A percentile compares a stretch with the other conserved stretches of the same genome.
Evolutionary conservation across 495 filamentous ascomycete species (phyloP).

Genomic region (Arthonia radiata): DNA sequence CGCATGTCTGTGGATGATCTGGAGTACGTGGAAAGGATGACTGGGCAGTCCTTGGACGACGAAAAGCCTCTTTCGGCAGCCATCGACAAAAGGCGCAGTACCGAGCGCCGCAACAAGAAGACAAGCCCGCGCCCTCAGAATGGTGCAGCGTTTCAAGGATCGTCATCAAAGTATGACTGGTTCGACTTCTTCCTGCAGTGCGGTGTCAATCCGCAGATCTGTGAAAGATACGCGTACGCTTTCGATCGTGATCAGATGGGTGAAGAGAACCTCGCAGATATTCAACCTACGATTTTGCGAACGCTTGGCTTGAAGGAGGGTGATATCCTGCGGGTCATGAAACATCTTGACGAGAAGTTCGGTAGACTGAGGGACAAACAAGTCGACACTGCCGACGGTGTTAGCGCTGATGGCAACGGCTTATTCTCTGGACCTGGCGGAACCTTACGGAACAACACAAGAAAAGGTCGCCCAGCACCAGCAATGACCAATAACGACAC

Average conservation of each 20-base stretch:
- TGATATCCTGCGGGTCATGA: slow-evolving; percentile 87
- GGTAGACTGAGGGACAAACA: slow-evolving; percentile 30
- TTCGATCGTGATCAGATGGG: slow-evolving; percentile 88
- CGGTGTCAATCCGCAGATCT: slow-evolving; percentile 73
- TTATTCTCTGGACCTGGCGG: slow-evolving; percentile 85
- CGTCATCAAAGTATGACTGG: slow-evolving; percentile 88
- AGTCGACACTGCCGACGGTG: slow-evolving; percentile 32
- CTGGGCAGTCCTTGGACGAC: slow-evolving; percentile 79
- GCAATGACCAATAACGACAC: slow-evolving; percentile 59
- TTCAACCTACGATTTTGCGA: slow-evolving; percentile 54
- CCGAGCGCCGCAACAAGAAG: slow-evolving; percentile 23
- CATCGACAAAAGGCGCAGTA: slow-evolving; percentile 19
- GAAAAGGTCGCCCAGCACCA: slow-evolving; percentile 72
- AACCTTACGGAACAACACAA: slow-evolving; percentile 74
- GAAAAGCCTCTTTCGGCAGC: slow-evolving; percentile 86
- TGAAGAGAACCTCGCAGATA: slow-evolving; percentile 67
- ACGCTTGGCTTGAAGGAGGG: slow-evolving; percentile 82
- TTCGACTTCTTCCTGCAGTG: slow-evolving; percentile 92
- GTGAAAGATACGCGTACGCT: slow-evolving; percentile 75
- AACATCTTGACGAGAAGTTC: slow-evolving; percentile 62
- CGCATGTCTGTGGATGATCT: slow-evolving; percentile 94
- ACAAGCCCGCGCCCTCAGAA: slow-evolving; percentile 20
- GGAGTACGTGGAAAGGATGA: slow-evolving; percentile 71
- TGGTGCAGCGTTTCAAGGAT: too few species aligned
- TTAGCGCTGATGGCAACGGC: slow-evolving; percentile 43